Evolutionary conservation across 305 asterid genomes (phyloP).

Genomic region (Ruellia speciosa): DNA sequence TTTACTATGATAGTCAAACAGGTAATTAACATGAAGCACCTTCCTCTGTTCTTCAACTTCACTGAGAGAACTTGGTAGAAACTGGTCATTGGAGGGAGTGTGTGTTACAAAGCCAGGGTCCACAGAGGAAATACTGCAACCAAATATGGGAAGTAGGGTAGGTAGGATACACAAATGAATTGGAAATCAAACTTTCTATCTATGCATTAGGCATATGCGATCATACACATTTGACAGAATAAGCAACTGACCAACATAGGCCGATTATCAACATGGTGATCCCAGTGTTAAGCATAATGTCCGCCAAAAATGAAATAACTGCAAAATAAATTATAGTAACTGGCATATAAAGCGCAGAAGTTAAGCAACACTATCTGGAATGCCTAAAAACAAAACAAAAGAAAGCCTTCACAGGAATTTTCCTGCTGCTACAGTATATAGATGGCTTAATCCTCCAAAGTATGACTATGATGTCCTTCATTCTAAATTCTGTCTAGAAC

Average conservation of each 20-base stretch:
- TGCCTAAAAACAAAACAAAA: not conserved
- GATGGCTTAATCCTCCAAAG: too few relatives aligned
- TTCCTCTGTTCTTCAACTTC: conserved; percentile 29
- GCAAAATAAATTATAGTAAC: conserved; percentile 21
- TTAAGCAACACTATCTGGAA: not conserved
- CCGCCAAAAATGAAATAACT: conserved; percentile 32
- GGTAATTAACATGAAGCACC: conserved; percentile 21
- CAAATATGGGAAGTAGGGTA: conserved; percentile 13
- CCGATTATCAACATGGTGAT: conserved; percentile 32
- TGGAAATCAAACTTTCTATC: too few relatives aligned
- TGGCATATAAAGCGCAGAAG: not conserved
- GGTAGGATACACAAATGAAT: too few relatives aligned
- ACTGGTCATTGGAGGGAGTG: conserved; percentile 20
- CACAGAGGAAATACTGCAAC: conserved; percentile 34
- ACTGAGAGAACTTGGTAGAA: conserved; percentile 16
- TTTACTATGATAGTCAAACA: conserved; percentile 13
- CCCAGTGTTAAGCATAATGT: conserved; percentile 30
- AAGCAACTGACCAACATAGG: conserved; percentile 33
- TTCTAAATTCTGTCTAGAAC: too few relatives aligned
- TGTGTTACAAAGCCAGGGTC: conserved; percentile 41
- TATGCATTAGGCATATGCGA: not conserved
- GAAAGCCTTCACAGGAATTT: not conserved
- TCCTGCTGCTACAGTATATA: too few relatives aligned
- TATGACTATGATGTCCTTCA: too few relatives aligned
- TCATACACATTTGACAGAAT: conserved; percentile 9